Base-by-base conservation (phyloP, 1,139 yeast species). In the Yamadazyma taylorii region DNA sequence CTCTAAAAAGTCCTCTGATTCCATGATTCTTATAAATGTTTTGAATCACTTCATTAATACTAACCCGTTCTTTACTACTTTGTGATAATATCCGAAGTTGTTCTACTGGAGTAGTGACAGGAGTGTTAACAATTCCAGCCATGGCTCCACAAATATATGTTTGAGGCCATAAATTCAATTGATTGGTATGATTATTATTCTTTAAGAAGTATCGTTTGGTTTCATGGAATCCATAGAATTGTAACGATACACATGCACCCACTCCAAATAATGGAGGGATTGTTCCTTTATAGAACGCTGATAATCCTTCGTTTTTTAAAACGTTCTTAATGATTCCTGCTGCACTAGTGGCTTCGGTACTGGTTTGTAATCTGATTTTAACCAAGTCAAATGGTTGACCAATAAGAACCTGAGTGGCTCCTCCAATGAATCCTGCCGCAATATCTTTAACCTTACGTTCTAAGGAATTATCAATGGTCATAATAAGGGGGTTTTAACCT, bases 181-280 rank as follows among this genome's bases (percentile, higher is more conserved):
- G n/a, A 32, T 30, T 26, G 11, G 25, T 32, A 15, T 34, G 35
- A 7, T 56, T 52, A 33, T 50, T 52, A 16, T 45, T 46, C 17
- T 54, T 60, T 30, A 76, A 53, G 8, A 84, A 50, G 52, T 78
- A 85, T 43, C 94, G 66, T 52, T 79, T 80, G 22, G 88, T 77
- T 52, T 84, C 94, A 53, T 82, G 88, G 54, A 84, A 85, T 4
- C 90, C 88, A 49, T 82, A 83, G 55, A 83, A 83, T 53, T 83
- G 89, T 22, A 81, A 66, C 4, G 87, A 79, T 3, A 82, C 89
- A 61, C 90, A 83, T 2, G 77, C 83, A 1, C 89, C 89, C 3
- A 82, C 89, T 2, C 84, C 78, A 39, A 75, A 57, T 22, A 67
- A 51, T 2, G 76, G 77, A 1, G 77, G 65, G 30, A 69, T 48